Base-by-base conservation (phyloP, 78 protist species). In the Dictyostelium capitatum region DNA sequence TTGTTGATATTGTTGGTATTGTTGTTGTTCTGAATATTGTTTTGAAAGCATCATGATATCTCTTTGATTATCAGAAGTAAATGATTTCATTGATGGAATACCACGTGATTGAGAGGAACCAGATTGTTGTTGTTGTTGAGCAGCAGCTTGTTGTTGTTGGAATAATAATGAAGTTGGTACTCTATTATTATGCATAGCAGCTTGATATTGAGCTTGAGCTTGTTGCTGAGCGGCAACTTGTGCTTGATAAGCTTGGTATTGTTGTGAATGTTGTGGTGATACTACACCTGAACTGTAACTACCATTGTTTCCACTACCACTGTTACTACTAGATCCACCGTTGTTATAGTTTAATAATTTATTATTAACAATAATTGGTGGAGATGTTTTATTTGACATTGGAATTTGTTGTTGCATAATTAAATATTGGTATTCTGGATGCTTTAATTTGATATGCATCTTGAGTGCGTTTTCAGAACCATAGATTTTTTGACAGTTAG, bases 361-460 rank as follows among this genome's bases (percentile, higher is more conserved):
- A 80, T 87, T 87, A 80, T 64, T 87, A 37, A 77, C 84, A 48
- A 77, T 65, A 56, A 87, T 70, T 23, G 81, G 81, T 32, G 81
- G 70, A 30, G 93, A 51, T 20, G 93, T 30, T 70, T 87, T 87
- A 48, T 87, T 82, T 20, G 59, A n/a, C 10, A 83, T 15, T 87
- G 93, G 93, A 32, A 64, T 77, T 48, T 48, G 83, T 77, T 74
- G 83, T 75, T 85, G 92, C 92, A 85, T 72, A 7, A 87, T 87
- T 4, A 87, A 54, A 53, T 87, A 87, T 77, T 74, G 84, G 50
- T 87, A 90, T 59, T 83, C 96, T 23, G 96, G 96, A 50, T 92
- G 96, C 51, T 92, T 92, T 46, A 82, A 50, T 56, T 92, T 92
- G 79, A 92, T 83, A 73, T 92, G 96, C 87, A 92, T 81, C 37